Evolutionary conservation across 2,329 filamentous ascomycete genomes (phyloP), one percentile per base, ranked within the genome.

Genomic region (Calonectria fujianensis): DNA sequence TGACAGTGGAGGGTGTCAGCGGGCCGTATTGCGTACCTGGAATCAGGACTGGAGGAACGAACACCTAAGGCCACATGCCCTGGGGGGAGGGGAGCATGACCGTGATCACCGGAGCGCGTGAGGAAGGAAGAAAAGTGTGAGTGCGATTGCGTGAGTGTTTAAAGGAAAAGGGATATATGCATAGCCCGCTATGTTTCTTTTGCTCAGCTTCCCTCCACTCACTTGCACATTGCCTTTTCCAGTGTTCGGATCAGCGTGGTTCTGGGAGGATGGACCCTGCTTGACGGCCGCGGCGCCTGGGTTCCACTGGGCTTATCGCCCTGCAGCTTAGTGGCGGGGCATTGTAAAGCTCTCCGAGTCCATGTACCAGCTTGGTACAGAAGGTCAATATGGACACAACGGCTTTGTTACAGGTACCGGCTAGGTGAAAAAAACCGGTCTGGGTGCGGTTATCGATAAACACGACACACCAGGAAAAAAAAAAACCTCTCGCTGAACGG

Each of bases 11-110:
- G 73, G 75, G 73, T 70, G 76, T 79, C 72, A 73, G 72, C 70
- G 76, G 79, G 79, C 74, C 72, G 76, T 75, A 72, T 74, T 63
- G 74, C 59, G 76, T 79, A 73, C 73, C 59, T 77, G 54, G 69
- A 68, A 37, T 45, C 37, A 41, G 41, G 51, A 45, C 27, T 63
- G 35, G 45, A 73, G 20, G 50, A 18, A 74, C 50, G 48, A 73
- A 50, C 35, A 50, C 52, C 57, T 73, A 69, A 50, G 73, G 76
- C 78, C 80, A 81, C 80, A 81, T 81, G 80, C 67, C 72, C 76
- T 71, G 68, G 50, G 63, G 63, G 51, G 39, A 69, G 59, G 71
- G 69, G 72, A 79, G 75, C 78, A 81, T 81, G 80, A 81, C 78
- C 75, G 70, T 79, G 76, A 80, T 79, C 74, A 80, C 78, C 70